Evolutionary conservation across 2,329 filamentous ascomycete species (phyloP).

Genomic region (Aspergillus sp.): DNA sequence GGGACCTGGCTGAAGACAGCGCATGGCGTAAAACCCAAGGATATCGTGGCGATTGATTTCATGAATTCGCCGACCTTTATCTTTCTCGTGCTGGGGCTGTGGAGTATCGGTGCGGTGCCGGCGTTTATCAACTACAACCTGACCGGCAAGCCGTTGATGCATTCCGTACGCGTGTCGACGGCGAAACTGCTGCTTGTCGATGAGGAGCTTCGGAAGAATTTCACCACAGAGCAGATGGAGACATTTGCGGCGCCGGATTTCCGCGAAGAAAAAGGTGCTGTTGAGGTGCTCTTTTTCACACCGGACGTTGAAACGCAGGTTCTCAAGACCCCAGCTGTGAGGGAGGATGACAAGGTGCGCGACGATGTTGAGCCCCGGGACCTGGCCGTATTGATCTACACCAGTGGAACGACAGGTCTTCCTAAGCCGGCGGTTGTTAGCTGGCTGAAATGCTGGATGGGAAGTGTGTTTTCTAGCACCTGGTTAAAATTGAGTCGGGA

Average conservation of each 20-base stretch:
- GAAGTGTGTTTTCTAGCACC: conserved; percentile 44
- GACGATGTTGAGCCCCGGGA: conserved; percentile 44
- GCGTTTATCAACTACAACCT: conserved; percentile 88
- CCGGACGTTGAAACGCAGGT: conserved; percentile 50
- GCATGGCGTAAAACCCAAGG: conserved; percentile 56
- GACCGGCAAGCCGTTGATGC: conserved; percentile 58
- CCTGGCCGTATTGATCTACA: conserved; percentile 71
- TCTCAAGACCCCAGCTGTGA: conserved; percentile 42
- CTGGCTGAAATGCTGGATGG: conserved; percentile 58
- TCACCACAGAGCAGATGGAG: conserved; percentile 34
- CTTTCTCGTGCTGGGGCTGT: conserved; percentile 67
- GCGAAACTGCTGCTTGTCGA: conserved; percentile 64
- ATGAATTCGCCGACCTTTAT: conserved; percentile 73
- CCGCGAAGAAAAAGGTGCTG: conserved; percentile 35
- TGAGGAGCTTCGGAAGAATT: conserved; percentile 50
- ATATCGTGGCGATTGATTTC: conserved; percentile 73
- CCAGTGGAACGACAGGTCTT: conserved; percentile 75
- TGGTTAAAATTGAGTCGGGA: conserved; percentile 52
- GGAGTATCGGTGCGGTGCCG: conserved; percentile 73
- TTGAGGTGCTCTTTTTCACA: conserved; percentile 57
- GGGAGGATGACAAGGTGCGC: conserved; percentile 53
- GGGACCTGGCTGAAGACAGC: conserved; percentile 64
- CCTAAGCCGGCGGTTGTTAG: conserved; percentile 71
- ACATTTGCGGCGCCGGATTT: conserved; percentile 35
- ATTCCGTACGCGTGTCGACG: conserved; percentile 64